Base-by-base conservation (phyloP, 2,329 filamentous ascomycete species). In the Aureobasidium pullulans region DNA sequence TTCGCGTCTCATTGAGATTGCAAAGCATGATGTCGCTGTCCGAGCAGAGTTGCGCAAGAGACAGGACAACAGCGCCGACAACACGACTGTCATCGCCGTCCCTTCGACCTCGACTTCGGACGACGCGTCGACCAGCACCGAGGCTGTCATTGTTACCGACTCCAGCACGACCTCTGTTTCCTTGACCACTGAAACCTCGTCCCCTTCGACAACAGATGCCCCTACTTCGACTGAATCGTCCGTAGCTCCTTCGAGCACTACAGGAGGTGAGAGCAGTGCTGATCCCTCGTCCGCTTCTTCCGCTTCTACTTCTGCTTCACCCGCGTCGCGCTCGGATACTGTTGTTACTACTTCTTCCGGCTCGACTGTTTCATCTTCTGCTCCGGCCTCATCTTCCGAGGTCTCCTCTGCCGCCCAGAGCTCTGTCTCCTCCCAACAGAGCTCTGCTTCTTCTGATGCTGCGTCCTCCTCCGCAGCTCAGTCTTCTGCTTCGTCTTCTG, bases 1-100 rank as follows among this genome's bases (percentile, higher is more conserved):
- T 16, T 82, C 79, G 9, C 81, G 82, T 60, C 76, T 89, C 63
- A 78, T 87, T 59, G 81, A 84, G 60, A 73, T 90, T 60, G 87
- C 83, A 39, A 84, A 83, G 72, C 67, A 68, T 44, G 68, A 70
- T 57, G 66, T 64, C 11, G 63, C 64, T 28, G 62, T 66, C n/a
- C 69, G 68, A 59, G 67, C 73, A 54, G 74, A 77, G 56, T 66
- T 79, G 48, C 70, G 68, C 62, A 76, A 73, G 66, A 68, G 75
- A 59, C 76, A 79, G 66, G 54, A 54, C 61, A 57, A 50, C 60
- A 52, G 50, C 42, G 54, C 32, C 23, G 43, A 40, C 23, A 62
- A 64, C 34, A 63, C 62, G 23, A 62, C 64, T 13, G 49, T 61
- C 39, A 60, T 57, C 10, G 64, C 66, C 23, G 65, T 62, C n/a